Conservation (phyloP, 2,329 filamentous ascomycete species). For the Gyromitra esculenta region DNA sequence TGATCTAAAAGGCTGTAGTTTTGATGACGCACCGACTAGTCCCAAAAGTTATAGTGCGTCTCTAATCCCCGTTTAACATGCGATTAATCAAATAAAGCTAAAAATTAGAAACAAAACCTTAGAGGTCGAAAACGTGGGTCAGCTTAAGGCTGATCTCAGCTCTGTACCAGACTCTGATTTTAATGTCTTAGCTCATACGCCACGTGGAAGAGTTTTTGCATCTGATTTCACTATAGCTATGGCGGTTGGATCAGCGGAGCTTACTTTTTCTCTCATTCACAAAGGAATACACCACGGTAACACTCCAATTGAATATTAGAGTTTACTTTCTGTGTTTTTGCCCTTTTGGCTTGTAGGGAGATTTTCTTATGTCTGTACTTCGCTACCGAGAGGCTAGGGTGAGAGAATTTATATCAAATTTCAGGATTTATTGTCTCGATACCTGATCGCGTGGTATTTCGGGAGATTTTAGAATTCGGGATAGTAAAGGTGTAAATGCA, state of each 20-base stretch:
- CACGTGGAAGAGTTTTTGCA: not conserved
- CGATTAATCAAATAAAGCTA: not conserved
- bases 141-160: not conserved
- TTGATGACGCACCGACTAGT: constrained; percentile 1
- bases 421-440: no score
- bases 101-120: not conserved
- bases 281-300: constrained; percentile 9
- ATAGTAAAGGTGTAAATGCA: no score
- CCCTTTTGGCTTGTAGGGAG: not conserved
- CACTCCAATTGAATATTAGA: constrained; percentile 15
- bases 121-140: constrained; percentile 6
- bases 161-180: constrained; percentile 6
- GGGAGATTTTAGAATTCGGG: no score
- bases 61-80: not conserved
- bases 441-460: no score
- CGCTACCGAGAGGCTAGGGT: not conserved
- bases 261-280: constrained; percentile 28
- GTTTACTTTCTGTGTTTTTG: not conserved
- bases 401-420: not conserved
- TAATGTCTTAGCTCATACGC: not conserved
- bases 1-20: constrained; percentile 1
- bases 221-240: constrained; percentile 28
- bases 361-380: not conserved
- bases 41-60: constrained; percentile 6
- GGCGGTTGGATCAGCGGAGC: constrained; percentile 23